Percentiles rank a stretch among this genome's conserved stretches.
Conservation (phyloP, 2,329 filamentous ascomycete species). For the Fusarium sp. region DNA sequence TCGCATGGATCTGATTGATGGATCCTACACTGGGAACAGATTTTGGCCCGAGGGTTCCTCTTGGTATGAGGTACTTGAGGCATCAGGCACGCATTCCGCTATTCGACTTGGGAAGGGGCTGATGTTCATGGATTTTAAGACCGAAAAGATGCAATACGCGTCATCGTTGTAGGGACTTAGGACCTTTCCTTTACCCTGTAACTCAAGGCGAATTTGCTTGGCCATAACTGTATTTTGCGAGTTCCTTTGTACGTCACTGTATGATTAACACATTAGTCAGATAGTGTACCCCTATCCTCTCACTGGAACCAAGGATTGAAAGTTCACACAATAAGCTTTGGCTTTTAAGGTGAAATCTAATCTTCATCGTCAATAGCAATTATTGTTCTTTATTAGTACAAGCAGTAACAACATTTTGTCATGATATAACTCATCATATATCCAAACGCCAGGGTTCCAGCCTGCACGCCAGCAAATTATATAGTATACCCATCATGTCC, state of each 20-base stretch:
- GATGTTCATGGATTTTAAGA: constrained; percentile 1
- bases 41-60: not conserved
- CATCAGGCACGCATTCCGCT: constrained; percentile 16
- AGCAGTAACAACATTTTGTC: constrained; percentile 25
- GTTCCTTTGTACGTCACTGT: not conserved
- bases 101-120: constrained; percentile 11
- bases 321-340: not conserved
- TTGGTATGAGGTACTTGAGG: not conserved
- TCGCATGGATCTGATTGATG: not conserved
- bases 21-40: not conserved
- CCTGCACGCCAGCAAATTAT: constrained; percentile 21
- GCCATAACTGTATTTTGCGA: not conserved
- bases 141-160: not conserved
- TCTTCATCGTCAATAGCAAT: not conserved
- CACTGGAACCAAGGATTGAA: not conserved
- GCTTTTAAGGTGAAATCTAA: not conserved
- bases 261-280: not conserved
- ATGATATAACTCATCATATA: constrained; percentile 30
- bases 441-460: constrained; percentile 33
- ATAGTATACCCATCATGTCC: constrained; percentile 24
- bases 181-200: not conserved
- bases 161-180: not conserved
- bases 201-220: not conserved
- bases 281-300: not conserved
- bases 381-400: constrained; percentile 11